Base-by-base conservation (phyloP, 1,139 yeast species). In the Taphrina populina region DNA sequence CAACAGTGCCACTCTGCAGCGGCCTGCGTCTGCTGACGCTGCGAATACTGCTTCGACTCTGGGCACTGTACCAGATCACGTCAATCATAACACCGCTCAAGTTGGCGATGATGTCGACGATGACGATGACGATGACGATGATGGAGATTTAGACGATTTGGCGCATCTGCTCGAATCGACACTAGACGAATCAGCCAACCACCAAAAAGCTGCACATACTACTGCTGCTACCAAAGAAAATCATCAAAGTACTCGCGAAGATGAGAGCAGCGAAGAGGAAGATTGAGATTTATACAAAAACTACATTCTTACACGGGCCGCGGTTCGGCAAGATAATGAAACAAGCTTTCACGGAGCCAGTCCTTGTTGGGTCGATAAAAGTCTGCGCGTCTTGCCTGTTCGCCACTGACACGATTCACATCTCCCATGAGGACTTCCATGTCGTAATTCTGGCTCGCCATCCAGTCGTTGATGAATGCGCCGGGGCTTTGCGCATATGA, bases 341-440 rank as follows among this genome's bases (percentile, higher is more conserved):
- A 62, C 11, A 64, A 57, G 47, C 66, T 64, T 39, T 64, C 66
- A 13, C 58, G 51, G 19, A 64, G 52, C 58, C 64, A 61, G 27
- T 61, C 63, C 34, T 44, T 40, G 36, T 45, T 43, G 20, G 33
- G 37, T 17, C 27, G 13, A 36, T 63, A 64, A 43, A 52, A 63
- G 19, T 39, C 60, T 10, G 65, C 58, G 13, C 64, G 80, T 72
- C 98, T 80, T 2, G 88, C 95, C 27, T 81, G 75, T 67, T 92
- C 97, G 70, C 90, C 97, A 66, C 86, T 88, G 69, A 85, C 86
- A 64, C 86, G 90, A 19, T 46, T 56, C 34, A 56, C 55, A 68
- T 90, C 96, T 29, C 94, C 87, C 64, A 84, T 78, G 62, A 88
- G 76, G 15, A 88, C 82, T 67, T 80, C 82, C 64, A 87, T 75